phyloP scores from a whole-genome alignment of 768 basidiomycete species.

The Trametes elegans region DNA sequence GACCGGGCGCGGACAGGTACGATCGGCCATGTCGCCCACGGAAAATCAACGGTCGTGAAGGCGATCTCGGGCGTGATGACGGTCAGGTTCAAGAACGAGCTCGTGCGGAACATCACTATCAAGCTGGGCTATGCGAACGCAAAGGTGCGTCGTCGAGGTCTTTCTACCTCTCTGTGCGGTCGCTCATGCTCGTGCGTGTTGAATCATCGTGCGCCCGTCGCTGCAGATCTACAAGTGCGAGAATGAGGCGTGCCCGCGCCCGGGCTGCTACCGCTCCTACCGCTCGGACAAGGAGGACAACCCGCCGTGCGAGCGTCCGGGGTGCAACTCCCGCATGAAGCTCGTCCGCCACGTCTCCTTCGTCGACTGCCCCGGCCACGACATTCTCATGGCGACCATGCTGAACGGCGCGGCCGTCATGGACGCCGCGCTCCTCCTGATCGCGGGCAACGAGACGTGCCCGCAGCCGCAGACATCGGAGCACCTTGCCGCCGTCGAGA shows the following conservation, averaged over 20 bases:
- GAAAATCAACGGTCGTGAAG: conserved; percentile 95
- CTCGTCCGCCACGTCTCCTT: conserved; percentile 97
- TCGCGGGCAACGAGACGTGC: conserved; percentile 98
- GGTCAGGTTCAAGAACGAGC: conserved; percentile 98
- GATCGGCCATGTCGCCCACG: conserved; percentile 98
- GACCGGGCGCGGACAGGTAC: conserved; percentile 56
- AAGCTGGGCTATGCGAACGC: conserved; percentile 99
- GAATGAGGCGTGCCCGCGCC: conserved; percentile 89
- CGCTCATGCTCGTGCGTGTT: not conserved
- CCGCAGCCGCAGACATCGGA: conserved; percentile 99
- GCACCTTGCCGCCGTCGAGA: conserved; percentile 97
- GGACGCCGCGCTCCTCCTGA: conserved; percentile 94
- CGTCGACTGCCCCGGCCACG: conserved; percentile 96
- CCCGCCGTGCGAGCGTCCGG: conserved; percentile 90
- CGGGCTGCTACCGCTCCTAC: conserved; percentile 93
- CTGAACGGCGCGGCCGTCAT: conserved; percentile 99
- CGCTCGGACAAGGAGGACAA: conserved; percentile 91
- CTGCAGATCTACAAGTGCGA: conserved; percentile 95
- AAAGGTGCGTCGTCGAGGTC: conserved; percentile 57
- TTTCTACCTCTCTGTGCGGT: not conserved
- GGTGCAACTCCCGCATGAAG: conserved; percentile 88
- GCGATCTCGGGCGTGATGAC: conserved; percentile 99
- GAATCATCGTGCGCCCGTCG: not conserved
- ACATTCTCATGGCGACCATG: conserved; percentile 99
- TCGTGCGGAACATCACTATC: conserved; percentile 98